Evolutionary conservation across 148 eudicot species (phyloP), one percentile per base, ranked within the genome.

Genomic region (Camellia lanceoleosa): DNA sequence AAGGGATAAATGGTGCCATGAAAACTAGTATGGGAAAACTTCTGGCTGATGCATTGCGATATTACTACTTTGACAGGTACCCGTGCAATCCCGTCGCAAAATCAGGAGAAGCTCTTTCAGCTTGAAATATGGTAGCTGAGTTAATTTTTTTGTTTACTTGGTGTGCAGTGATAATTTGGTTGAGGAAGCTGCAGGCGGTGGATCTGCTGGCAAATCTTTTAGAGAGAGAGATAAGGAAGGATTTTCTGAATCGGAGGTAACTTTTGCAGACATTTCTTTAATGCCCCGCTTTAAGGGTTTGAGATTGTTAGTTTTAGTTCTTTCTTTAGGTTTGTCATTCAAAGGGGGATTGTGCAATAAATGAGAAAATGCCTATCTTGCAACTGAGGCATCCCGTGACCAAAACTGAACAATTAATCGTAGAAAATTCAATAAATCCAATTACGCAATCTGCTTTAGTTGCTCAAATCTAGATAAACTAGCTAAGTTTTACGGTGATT

Each of bases 41-140:
- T 79, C 84, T 96, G 58, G 95, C 99, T 4, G 95, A 93, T 52
- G 87, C 83, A 61, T 79, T 96, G 62, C 86, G 91, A 42, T 96
- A 96, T 84, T 92, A 90, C 81, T 93, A 87, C 82, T 93, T 96
- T 78, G 97, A 96, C 86, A 96, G 99, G 97, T 96, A 84, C 41
- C 38, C 7, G 8, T 60, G 65, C 16, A 61, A 68, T 70, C 65
- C 49, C 65, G 59, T 70, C 60, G 59, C 51, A 71, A 46, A 79
- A 10, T 47, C 47, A 68, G 38, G 38, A 41, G 42, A 30, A 55
- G 68, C 59, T 51, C 70, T 71, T 41, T 44, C 58, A 76, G 61
- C 51, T 68, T 61, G 69, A 79, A 6, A 62, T 66, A 51, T 52
- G 51, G 38, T 51, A 13, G 63, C 44, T 49, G 55, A 61, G 10